These are phyloP conservation scores for Calonectria montana DNA, from an alignment of 2,329 filamentous ascomycete genomes.

Conservation along the genomic window DNA sequence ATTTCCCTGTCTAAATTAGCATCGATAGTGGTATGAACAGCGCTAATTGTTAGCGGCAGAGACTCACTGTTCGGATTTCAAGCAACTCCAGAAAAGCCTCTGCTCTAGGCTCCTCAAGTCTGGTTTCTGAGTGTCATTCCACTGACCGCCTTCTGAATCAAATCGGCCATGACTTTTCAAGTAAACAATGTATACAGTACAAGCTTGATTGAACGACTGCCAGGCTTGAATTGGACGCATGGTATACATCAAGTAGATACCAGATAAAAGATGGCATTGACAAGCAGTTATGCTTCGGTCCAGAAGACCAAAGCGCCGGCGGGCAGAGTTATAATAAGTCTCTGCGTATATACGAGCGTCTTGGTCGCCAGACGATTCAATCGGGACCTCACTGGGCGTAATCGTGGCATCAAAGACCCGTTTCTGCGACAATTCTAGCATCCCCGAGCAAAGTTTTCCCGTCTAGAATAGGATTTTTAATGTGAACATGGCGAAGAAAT, in stretches of 20 bases:
- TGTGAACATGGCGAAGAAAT: constrained; percentile 18
- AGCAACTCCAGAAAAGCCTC: constrained; percentile 15
- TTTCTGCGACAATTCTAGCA: constrained; percentile 8
- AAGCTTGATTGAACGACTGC: constrained; percentile 24
- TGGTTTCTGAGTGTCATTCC: constrained; percentile 10
- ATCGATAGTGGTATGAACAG: no score
- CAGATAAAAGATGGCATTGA: constrained; percentile 28
- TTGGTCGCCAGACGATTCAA: neutral
- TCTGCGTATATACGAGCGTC: constrained; percentile 8
- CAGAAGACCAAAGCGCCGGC: constrained; percentile 26
- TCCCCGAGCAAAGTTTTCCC: neutral
- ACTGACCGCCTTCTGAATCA: constrained; percentile 1
- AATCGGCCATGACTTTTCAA: constrained; percentile 13
- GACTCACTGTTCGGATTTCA: constrained; percentile 11
- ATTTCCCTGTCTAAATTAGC: constrained; percentile 8
- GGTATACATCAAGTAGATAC: constrained; percentile 30
- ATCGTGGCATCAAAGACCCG: neutral
- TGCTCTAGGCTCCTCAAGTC: constrained; percentile 10
- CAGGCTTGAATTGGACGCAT: constrained; percentile 27
- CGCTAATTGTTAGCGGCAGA: neutral
- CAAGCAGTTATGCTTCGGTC: constrained; percentile 26
- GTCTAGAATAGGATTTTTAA: constrained; percentile 23
- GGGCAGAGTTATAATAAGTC: constrained; percentile 23
- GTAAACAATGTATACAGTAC: constrained; percentile 15
- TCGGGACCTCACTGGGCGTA: neutral